Evolutionary conservation across 148 eudicot species (phyloP), one percentile per base, ranked within the genome.

Genomic region (Diospyros kaki): DNA sequence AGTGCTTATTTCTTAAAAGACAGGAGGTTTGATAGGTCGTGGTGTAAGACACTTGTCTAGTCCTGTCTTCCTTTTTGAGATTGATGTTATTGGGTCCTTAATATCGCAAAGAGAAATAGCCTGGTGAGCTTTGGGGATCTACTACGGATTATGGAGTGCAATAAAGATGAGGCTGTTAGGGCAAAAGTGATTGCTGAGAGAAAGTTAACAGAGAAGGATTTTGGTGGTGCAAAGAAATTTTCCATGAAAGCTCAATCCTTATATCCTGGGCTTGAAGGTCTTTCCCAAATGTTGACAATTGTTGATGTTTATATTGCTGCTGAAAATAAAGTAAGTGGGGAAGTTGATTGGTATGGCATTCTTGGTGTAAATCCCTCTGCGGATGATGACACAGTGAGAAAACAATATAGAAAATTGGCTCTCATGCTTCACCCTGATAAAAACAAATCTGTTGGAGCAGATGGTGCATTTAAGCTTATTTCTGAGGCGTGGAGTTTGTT

Each of bases 371-470:
- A 50, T 66, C 86, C 91, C 54, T 63, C 73, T 15, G 91, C 86
- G 63, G 94, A 93, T 76, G 98, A 91, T 14, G 90, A 85, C 54
- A 79, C 86, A 51, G 68, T 93, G 4, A 91, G 75, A 75, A 91
- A 80, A 65, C 86, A 91, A 7, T 91, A 85, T 74, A 69, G 87
- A 72, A 93, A 88, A 69, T 79, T 88, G 51, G 86, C 88, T 46
- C 93, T 93, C 39, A 66, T 63, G 58, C 89, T 93, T 50, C 98
- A 93, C 76, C 98, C 98, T 41, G 98, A 93, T 81, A 93, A 91
- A 76, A 93, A 93, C 54, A 88, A 91, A 80, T 80, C 84, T 28
- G 66, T 82, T 48, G 94, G 94, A 54, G 98, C 96, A 44, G 93
- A 89, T 48, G 98, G 91, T 62, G 97, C 98, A 15, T 93, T 89